These are phyloP conservation scores for rapeseed (Brassica napus) DNA, from an alignment of 345 rosid species.

Conservation along the genomic window Da-Ae NC_063435.1:20328501-20329000, in stretches of 20 bases:
- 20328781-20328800: background rate
- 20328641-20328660: background rate
- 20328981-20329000: conserved; percentile 8
- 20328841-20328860: conserved; percentile 5
- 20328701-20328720: background rate
- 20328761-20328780: background rate
- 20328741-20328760: background rate
- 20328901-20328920: conserved; percentile 3
- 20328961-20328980: conserved; percentile 27
- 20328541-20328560: background rate
- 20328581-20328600: background rate
- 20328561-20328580: background rate
- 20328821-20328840: conserved; percentile 7
- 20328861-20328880: conserved; percentile 4
- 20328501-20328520: conserved; percentile 6
- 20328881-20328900: background rate
- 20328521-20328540: conserved; percentile 25
- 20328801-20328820: conserved; percentile 20
- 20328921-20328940: background rate
- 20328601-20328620: background rate
- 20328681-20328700: background rate
- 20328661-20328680: background rate
- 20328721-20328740: background rate
- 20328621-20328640: background rate
- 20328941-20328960: conserved; percentile 27